Conservation (phyloP, 129 eudicot species). For the Arctium lappa region DNA sequence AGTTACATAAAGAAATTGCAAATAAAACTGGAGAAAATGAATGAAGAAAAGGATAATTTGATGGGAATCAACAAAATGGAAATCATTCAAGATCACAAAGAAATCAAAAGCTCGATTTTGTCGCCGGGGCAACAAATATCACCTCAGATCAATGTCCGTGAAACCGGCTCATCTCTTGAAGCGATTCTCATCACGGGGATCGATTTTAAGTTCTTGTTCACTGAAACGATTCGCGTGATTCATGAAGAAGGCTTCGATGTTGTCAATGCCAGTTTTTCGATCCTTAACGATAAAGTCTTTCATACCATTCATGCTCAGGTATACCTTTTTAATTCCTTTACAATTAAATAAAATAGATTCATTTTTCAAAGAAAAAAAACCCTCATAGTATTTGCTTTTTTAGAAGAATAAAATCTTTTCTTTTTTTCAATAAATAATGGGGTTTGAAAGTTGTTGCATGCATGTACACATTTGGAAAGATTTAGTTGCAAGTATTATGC, state of each 20-base stretch:
- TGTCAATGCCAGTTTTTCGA: constrained; percentile 53
- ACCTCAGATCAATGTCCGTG: constrained; percentile 53
- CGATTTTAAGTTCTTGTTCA: constrained; percentile 62
- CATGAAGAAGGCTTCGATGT: constrained; percentile 82
- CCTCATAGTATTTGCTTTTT: neutral
- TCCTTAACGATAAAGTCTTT: constrained; percentile 39
- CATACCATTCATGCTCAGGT: constrained; percentile 87
- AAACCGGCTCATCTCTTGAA: constrained; percentile 46
- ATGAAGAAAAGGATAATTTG: constrained; percentile 42
- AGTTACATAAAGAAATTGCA: constrained; percentile 67
- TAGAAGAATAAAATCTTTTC: neutral
- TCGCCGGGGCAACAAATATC: constrained; percentile 9
- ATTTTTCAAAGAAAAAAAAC: neutral
- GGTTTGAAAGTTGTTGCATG: constrained; percentile 16
- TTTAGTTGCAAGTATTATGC: neutral
- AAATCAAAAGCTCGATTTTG: neutral
- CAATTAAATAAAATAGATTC: neutral
- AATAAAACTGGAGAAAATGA: constrained; percentile 63
- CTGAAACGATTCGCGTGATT: constrained; percentile 46
- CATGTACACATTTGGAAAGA: neutral
- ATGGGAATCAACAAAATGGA: constrained; percentile 9
- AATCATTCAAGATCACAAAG: constrained; percentile 6
- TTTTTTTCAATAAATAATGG: neutral
- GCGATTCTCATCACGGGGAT: constrained; percentile 56
- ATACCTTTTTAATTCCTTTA: neutral